These are phyloP conservation scores for Hylodesmum podocarpum DNA, from an alignment of 306 rosid genomes.

Conservation along the genomic window DNA sequence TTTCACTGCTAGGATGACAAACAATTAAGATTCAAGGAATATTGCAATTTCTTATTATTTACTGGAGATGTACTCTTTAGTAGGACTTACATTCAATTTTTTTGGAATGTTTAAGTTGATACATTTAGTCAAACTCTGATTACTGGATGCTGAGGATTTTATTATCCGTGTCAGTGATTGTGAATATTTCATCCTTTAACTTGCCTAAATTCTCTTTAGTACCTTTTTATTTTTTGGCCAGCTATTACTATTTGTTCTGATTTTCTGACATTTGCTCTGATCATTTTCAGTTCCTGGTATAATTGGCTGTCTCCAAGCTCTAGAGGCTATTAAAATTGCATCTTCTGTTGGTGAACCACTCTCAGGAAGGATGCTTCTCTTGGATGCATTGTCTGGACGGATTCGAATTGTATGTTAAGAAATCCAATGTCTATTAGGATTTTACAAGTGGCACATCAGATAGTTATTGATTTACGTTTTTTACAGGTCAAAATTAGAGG, in stretches of 20 bases:
- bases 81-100: slow-evolving; percentile 6
- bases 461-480: not conserved
- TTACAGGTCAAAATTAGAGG: slow-evolving; percentile 93
- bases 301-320: slow-evolving; percentile 97
- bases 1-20: not conserved
- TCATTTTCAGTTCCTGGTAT: slow-evolving; percentile 87
- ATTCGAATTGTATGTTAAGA: slow-evolving; percentile 69
- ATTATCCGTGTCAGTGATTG: not conserved
- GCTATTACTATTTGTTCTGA: not conserved
- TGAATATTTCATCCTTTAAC: slow-evolving; percentile 3
- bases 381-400: slow-evolving; percentile 80
- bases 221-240: not conserved
- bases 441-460: not conserved
- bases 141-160: not conserved
- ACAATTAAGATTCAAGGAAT: not conserved
- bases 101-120: not conserved
- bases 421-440: slow-evolving; percentile 1
- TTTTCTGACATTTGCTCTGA: slow-evolving; percentile 7
- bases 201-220: not conserved
- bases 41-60: not conserved
- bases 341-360: slow-evolving; percentile 88
- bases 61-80: not conserved
- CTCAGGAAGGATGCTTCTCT: slow-evolving; percentile 87
- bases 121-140: slow-evolving; percentile 8
- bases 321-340: slow-evolving; percentile 93